phyloP scores from a whole-genome alignment of 2,329 filamentous ascomycete species.

The Cladosporium sp. region DNA sequence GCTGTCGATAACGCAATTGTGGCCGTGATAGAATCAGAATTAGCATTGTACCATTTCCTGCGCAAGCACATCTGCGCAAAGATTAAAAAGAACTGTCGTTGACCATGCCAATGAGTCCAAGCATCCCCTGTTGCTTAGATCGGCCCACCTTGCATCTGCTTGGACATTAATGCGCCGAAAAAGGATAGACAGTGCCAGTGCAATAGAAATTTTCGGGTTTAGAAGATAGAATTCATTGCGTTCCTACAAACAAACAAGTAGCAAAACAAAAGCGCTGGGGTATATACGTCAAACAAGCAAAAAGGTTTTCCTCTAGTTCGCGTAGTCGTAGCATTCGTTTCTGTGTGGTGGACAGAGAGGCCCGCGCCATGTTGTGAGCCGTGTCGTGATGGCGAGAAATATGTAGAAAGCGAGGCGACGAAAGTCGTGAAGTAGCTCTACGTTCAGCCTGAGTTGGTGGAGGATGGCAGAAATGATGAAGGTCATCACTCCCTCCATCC shows the following conservation, averaged over 20 bases:
- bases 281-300: constrained; percentile 9
- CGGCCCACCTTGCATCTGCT: background rate
- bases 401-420: background rate
- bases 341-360: background rate
- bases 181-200: background rate
- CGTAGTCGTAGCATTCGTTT: background rate
- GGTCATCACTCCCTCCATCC: constrained; percentile 9
- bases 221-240: background rate
- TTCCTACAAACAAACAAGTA: background rate
- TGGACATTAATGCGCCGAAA: background rate
- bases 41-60: background rate
- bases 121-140: background rate
- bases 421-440: background rate
- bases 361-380: background rate
- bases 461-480: background rate
- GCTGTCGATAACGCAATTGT: background rate
- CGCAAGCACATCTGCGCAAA: too few relatives aligned
- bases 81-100: background rate
- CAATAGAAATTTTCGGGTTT: background rate
- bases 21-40: background rate
- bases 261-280: background rate
- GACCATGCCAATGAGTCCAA: background rate
- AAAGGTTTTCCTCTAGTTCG: background rate
- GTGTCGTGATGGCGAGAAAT: background rate
- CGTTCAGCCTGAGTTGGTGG: background rate